Evolutionary conservation across 2,329 filamentous ascomycete species (phyloP).

Genomic region (Mariannaea sp.): DNA sequence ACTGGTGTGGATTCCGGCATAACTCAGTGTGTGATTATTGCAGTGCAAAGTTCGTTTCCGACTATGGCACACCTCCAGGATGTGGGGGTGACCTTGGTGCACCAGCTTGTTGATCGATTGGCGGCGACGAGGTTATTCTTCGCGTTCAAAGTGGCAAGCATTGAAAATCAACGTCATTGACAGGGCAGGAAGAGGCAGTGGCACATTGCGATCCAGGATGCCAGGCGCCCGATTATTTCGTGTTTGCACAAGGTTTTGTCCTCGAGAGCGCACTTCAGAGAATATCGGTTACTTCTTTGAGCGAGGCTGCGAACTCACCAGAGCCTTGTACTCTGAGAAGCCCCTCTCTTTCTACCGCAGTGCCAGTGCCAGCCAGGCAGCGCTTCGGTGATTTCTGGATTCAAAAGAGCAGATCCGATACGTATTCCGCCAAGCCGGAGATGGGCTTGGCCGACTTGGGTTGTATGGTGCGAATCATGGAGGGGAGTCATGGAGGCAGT

Average conservation of each 20-base stretch:
- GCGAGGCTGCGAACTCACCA: neutral
- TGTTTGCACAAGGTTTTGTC: too few species aligned
- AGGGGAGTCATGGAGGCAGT: slow-evolving; percentile 12
- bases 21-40: neutral
- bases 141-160: too few species aligned
- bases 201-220: too few species aligned
- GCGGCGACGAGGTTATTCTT: neutral
- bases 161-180: too few species aligned
- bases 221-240: too few species aligned
- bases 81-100: too few species aligned
- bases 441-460: neutral
- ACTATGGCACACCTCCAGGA: too few species aligned
- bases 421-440: slow-evolving; percentile 3
- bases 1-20: neutral
- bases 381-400: slow-evolving; percentile 8
- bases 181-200: too few species aligned
- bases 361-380: neutral
- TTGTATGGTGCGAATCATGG: slow-evolving; percentile 3
- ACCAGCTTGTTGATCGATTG: neutral
- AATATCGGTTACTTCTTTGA: too few species aligned
- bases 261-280: too few species aligned
- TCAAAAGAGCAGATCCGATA: neutral
- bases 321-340: neutral
- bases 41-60: neutral
- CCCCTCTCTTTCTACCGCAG: too few species aligned